Evolutionary conservation across 108 stramenopile genomes (phyloP).

Genomic region (Bacterosira constricta): DNA sequence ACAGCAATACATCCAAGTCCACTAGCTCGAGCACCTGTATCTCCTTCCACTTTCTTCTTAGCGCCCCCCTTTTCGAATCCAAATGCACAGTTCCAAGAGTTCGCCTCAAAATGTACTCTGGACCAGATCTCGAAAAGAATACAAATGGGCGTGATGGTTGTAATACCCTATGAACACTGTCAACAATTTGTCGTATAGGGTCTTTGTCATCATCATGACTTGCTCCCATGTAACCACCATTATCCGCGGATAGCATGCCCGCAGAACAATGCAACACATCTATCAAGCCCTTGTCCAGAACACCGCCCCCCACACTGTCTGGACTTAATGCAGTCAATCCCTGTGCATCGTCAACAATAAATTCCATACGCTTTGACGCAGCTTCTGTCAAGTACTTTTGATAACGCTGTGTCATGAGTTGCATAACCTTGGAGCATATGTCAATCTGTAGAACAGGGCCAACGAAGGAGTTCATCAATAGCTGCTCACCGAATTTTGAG

Average conservation of each 20-base stretch:
- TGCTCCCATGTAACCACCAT: neutral
- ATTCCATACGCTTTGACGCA: slow-evolving; percentile 41
- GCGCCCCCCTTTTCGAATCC: neutral
- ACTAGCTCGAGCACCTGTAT: slow-evolving; percentile 30
- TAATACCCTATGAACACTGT: slow-evolving; percentile 71
- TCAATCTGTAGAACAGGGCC: slow-evolving; percentile 70
- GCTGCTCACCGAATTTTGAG: slow-evolving; percentile 75
- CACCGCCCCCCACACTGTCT: slow-evolving; percentile 59
- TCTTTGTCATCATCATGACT: neutral
- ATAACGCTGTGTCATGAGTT: slow-evolving; percentile 65
- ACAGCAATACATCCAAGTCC: slow-evolving; percentile 37
- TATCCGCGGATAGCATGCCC: too few species aligned
- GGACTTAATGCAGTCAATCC: slow-evolving; percentile 64
- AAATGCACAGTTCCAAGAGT: slow-evolving; percentile 20
- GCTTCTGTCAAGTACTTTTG: slow-evolving; percentile 46
- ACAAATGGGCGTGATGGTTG: slow-evolving; percentile 63
- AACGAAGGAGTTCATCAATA: slow-evolving; percentile 47
- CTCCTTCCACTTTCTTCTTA: slow-evolving; percentile 35
- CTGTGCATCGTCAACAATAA: slow-evolving; percentile 72
- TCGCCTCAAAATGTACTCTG: slow-evolving; percentile 67
- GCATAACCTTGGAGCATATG: slow-evolving; percentile 60
- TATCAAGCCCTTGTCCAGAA: slow-evolving; percentile 83
- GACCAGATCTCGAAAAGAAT: slow-evolving; percentile 68
- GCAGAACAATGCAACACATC: slow-evolving; percentile 70
- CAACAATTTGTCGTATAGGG: slow-evolving; percentile 53